These are phyloP conservation scores for Colletotrichum cereale DNA, from an alignment of 2,329 filamentous ascomycete genomes.

Conservation along the genomic window DNA sequence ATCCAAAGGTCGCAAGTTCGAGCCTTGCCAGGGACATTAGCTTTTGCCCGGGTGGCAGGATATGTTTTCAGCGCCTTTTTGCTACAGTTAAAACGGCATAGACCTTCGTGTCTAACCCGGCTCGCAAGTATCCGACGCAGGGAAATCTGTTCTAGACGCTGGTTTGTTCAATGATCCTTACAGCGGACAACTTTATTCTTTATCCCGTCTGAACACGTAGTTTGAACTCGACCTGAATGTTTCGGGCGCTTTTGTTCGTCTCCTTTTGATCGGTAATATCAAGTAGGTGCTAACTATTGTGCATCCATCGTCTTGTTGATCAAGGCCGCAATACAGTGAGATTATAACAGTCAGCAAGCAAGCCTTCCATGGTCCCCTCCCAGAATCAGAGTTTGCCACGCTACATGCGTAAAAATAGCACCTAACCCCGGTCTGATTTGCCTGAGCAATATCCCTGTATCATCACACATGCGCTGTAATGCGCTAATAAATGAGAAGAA, in stretches of 20 bases:
- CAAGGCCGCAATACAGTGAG: not conserved
- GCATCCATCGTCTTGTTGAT: not conserved
- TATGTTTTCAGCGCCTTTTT: not conserved
- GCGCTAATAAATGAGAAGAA: not conserved
- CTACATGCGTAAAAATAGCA: not conserved
- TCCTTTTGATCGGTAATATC: not conserved
- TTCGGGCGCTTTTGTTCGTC: not conserved
- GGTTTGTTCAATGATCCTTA: not conserved
- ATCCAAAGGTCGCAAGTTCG: slow-evolving; percentile 40
- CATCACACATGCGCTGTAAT: not conserved
- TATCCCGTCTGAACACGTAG: not conserved
- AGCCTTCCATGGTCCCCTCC: not conserved
- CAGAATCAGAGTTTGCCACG: not conserved
- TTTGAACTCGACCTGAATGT: not conserved
- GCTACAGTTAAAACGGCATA: not conserved
- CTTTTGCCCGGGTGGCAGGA: slow-evolving; percentile 8
- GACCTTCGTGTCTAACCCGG: not conserved
- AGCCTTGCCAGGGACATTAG: slow-evolving; percentile 36
- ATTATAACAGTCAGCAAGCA: not conserved
- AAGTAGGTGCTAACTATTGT: not conserved
- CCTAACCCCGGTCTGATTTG: not conserved
- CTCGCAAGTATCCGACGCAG: not conserved
- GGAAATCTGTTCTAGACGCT: not conserved
- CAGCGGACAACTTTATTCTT: not conserved
- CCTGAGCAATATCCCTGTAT: not conserved